Evolutionary conservation across 108 stramenopile species (phyloP).

Genomic region (Chaetoceros muelleri): DNA sequence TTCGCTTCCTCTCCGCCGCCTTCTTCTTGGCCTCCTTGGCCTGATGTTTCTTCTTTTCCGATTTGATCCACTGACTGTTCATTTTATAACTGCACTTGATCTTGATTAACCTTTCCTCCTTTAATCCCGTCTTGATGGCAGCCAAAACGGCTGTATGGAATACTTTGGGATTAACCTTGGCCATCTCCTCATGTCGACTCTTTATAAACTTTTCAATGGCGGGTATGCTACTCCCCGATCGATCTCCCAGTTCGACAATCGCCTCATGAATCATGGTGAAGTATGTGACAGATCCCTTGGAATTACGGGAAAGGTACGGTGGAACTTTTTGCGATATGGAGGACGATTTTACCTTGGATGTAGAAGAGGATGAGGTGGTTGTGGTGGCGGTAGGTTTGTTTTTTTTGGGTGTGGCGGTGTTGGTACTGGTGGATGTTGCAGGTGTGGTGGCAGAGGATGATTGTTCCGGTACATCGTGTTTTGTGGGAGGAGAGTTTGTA

Average conservation of each 20-base stretch:
- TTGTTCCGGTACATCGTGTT: too few species aligned
- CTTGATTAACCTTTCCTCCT: constrained; percentile 51
- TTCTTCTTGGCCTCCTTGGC: constrained; percentile 30
- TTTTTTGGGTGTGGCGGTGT: too few species aligned
- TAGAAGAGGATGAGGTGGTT: too few species aligned
- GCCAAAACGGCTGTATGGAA: constrained; percentile 33
- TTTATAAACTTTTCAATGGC: constrained; percentile 69
- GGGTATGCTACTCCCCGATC: constrained; percentile 52
- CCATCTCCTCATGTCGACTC: constrained; percentile 23
- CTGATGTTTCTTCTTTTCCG: constrained; percentile 30
- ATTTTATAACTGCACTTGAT: constrained; percentile 64
- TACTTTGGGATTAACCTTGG: constrained; percentile 22
- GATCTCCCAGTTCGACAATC: constrained; percentile 59
- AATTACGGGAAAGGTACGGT: not conserved
- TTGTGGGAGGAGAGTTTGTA: too few species aligned
- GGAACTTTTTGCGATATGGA: not conserved
- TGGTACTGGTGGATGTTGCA: too few species aligned
- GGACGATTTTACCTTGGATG: not conserved
- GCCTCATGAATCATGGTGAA: constrained; percentile 53
- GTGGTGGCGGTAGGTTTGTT: too few species aligned
- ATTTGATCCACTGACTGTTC: constrained; percentile 36
- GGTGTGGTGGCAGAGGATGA: too few species aligned
- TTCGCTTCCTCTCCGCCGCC: constrained; percentile 27
- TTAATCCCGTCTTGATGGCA: constrained; percentile 56
- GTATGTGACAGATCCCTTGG: constrained; percentile 32